Evolutionary conservation across 2,329 filamentous ascomycete species (phyloP).

Genomic region (Claviceps fusiformis): DNA sequence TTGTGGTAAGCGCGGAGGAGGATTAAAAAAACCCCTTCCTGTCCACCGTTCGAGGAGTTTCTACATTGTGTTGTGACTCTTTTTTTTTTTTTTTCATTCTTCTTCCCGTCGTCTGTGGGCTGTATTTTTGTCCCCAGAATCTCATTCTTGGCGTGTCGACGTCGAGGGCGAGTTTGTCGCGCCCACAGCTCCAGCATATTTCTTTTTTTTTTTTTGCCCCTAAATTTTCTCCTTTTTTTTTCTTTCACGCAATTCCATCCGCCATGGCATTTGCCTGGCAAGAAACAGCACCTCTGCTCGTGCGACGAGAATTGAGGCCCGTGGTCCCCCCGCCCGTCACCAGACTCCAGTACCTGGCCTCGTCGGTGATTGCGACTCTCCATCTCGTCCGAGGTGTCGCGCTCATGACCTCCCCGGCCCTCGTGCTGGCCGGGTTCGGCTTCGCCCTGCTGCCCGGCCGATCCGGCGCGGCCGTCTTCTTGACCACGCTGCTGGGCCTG

Average conservation of each 20-base stretch:
- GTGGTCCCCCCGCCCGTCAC: conserved; percentile 3
- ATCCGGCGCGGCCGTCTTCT: conserved; percentile 15
- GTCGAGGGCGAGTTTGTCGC: too few species aligned
- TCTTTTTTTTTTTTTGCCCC: background rate
- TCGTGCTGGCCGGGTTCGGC: conserved; percentile 13
- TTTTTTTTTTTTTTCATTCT: too few species aligned
- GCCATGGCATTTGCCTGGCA: background rate
- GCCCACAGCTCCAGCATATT: background rate
- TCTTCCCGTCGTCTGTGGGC: too few species aligned
- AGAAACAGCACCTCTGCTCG: conserved; percentile 6
- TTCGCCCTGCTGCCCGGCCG: conserved; percentile 14
- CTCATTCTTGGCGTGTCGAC: too few species aligned
- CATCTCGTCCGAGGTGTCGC: conserved; percentile 17
- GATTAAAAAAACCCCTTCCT: too few species aligned
- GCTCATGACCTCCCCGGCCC: conserved; percentile 15
- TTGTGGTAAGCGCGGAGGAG: too few species aligned
- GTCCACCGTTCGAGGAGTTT: too few species aligned
- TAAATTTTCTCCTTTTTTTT: background rate
- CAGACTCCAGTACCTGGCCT: conserved; percentile 12
- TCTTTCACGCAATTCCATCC: background rate
- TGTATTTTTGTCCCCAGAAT: too few species aligned
- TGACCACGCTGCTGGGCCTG: conserved; percentile 18
- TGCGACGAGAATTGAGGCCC: background rate
- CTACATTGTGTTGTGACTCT: too few species aligned
- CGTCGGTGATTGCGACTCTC: conserved; percentile 12